Conservation (phyloP, 331 rosid species). For the Saraca asoca region DNA sequence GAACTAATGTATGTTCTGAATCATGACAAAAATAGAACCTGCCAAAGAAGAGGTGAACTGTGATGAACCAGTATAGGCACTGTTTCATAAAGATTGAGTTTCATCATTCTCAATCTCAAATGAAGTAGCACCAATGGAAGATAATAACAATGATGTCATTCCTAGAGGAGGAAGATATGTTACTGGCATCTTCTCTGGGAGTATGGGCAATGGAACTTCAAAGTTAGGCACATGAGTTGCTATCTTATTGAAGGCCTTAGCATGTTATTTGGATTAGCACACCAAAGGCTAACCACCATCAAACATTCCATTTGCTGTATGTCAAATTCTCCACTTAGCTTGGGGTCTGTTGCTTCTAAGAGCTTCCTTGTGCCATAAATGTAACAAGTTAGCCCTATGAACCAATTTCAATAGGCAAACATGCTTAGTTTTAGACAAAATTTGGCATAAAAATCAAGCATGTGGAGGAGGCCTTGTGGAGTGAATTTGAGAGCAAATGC, state of each 20-base stretch:
- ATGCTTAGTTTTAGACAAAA: too few species aligned
- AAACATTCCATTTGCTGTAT: constrained; percentile 15
- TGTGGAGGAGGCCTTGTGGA: too few species aligned
- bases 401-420: too few species aligned
- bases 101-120: neutral
- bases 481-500: too few species aligned
- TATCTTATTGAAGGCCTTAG: constrained; percentile 32
- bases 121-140: too few species aligned
- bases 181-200: constrained; percentile 17
- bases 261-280: constrained; percentile 21
- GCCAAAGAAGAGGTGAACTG: too few species aligned
- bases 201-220: constrained; percentile 26
- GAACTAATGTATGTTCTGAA: too few species aligned
- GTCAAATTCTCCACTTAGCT: neutral
- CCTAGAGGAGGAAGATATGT: neutral
- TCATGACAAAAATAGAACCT: too few species aligned
- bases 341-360: constrained; percentile 19
- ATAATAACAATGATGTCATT: too few species aligned
- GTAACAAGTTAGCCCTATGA: too few species aligned
- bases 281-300: constrained; percentile 36
- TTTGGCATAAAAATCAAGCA: too few species aligned
- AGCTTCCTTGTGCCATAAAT: constrained; percentile 18
- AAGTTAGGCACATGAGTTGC: constrained; percentile 30
- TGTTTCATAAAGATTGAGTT: neutral
- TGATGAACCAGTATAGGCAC: too few species aligned